Base-by-base conservation (phyloP, 352 stramenopile genomes). In the Thalassiosira pacifica region DNA sequence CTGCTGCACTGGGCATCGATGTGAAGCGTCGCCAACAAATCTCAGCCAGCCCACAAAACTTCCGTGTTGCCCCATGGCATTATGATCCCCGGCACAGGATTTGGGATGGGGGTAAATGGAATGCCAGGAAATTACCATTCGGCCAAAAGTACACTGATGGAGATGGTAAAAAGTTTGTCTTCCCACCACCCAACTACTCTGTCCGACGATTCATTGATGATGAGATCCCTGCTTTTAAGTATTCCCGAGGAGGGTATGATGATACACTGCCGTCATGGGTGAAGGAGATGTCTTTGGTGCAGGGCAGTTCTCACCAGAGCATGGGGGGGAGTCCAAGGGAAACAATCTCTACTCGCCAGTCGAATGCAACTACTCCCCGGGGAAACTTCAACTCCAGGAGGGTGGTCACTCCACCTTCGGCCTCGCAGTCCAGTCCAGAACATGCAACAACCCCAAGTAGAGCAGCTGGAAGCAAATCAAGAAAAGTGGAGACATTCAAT, bases 1-100 rank as follows among this genome's bases (percentile, higher is more conserved):
- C 48, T 5, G 22, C 48, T 24, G 9, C 5, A 59, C 19, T 59
- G 16, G 48, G 16, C 22, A n/a, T 59, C 22, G 48, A 59, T 5
- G 10, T 19, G 22, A 19, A 13, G 19, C 6, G 48, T 22, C 19
- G 48, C 2, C 6, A 59, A n/a, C 9, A 34, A 3, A 65, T 65
- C 13, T 37, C 19, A 32, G 34, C 31, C 4, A 34, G 19, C 27
- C 57, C 57, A 32, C 10, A 37, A 19, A 37, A 32, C 34, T 65
- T 22, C 34, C 4, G 34, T 52, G 60, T 71, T 27, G 63, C 63
- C 31, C 63, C 63, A n/a, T 71, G 63, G 63, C 63, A 71, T 48
- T 57, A 57, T 57, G 19, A 6, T 32, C 63, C 63, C 26, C 32
- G n/a, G 11, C 63, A 71, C 32, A 3, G 18, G 3, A 4, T 29